Evolutionary conservation across 257 asterid species (phyloP).

Genomic region (Ajuga chamaepitys): DNA sequence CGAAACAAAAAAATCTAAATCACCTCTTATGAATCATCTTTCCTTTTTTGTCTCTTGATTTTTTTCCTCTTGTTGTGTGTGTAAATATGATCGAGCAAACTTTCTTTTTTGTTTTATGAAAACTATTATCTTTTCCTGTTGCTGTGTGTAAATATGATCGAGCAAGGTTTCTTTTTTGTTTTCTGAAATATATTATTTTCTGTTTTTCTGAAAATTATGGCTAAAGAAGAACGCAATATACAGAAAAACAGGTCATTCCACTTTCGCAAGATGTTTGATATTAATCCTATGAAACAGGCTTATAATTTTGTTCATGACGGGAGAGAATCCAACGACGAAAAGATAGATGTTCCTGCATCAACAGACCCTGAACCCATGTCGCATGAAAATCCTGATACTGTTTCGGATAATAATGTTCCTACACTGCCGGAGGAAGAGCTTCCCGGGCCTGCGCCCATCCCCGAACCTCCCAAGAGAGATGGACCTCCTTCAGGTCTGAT

Average conservation of each 20-base stretch:
- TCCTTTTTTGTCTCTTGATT: neutral
- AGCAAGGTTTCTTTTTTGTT: neutral
- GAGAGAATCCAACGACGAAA: constrained; percentile 24
- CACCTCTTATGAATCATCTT: neutral
- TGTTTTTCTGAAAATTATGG: constrained; percentile 12
- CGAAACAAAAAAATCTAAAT: constrained; percentile 5
- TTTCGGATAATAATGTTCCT: constrained; percentile 19
- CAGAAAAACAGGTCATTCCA: constrained; percentile 45
- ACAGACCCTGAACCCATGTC: constrained; percentile 14
- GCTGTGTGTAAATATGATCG: neutral
- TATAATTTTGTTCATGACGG: constrained; percentile 28
- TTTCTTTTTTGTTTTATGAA: neutral
- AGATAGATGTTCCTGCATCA: constrained; percentile 3
- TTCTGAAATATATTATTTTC: neutral
- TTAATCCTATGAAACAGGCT: constrained; percentile 26
- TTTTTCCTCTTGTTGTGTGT: neutral
- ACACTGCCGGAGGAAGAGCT: constrained; percentile 20
- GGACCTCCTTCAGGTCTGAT: too few relatives aligned
- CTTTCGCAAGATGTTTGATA: constrained; percentile 40
- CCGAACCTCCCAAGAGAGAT: neutral
- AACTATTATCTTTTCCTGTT: neutral
- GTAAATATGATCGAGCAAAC: neutral
- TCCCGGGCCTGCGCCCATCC: neutral
- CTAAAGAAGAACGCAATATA: constrained; percentile 26
- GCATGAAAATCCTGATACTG: constrained; percentile 12